Conservation (phyloP, 2,329 filamentous ascomycete genomes). For the Claviceps maximensis region DNA sequence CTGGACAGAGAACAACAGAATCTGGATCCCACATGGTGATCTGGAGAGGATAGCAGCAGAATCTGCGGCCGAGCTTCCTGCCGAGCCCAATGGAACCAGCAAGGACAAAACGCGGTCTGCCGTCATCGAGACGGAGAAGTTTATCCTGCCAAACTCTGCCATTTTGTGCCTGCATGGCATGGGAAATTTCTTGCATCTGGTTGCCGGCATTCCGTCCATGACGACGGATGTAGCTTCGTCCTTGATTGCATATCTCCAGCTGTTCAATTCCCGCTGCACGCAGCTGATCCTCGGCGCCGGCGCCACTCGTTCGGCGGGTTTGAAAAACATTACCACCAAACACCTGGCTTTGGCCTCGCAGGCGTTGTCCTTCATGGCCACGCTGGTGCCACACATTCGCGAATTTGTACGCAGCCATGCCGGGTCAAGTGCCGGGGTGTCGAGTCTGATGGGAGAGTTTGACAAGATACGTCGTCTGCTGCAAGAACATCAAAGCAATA, state of each 20-base stretch:
- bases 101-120: slow-evolving; percentile 61
- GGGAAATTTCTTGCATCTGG: slow-evolving; percentile 69
- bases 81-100: slow-evolving; percentile 33
- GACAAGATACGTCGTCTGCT: slow-evolving; percentile 74
- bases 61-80: slow-evolving; percentile 11
- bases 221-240: slow-evolving; percentile 67
- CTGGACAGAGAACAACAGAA: slow-evolving; percentile 49
- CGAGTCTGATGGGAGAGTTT: slow-evolving; percentile 63
- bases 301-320: slow-evolving; percentile 72
- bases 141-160: slow-evolving; percentile 74
- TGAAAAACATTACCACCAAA: slow-evolving; percentile 94
- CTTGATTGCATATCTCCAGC: slow-evolving; percentile 72
- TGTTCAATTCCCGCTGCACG: slow-evolving; percentile 94
- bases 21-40: slow-evolving; percentile 40
- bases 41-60: slow-evolving; percentile 20
- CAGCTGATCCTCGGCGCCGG: slow-evolving; percentile 93
- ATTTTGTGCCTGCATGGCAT: slow-evolving; percentile 70
- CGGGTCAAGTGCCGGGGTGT: slow-evolving; percentile 36
- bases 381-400: slow-evolving; percentile 76
- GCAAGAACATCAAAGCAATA: slow-evolving; percentile 81
- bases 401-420: slow-evolving; percentile 79
- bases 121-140: slow-evolving; percentile 70
- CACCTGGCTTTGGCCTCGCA: slow-evolving; percentile 88
- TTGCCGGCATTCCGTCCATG: slow-evolving; percentile 78
- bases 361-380: slow-evolving; percentile 74